Percentiles rank a stretch among this genome's conserved stretches.
Conservation (phyloP, 306 rosid genomes). For the Erythrophleum fordii region DNA sequence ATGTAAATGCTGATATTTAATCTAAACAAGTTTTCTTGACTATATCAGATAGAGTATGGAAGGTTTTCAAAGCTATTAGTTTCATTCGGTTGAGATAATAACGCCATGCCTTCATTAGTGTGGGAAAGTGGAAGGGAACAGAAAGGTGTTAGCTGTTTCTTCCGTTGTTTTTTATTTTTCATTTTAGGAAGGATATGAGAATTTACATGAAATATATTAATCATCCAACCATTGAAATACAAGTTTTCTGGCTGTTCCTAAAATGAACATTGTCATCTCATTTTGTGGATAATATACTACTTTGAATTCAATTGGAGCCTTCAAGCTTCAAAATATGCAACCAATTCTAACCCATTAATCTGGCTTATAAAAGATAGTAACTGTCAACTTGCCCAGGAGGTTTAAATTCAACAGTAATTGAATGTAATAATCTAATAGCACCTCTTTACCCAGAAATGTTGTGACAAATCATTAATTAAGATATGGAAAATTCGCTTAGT, state of each 20-base stretch:
- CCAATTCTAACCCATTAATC: not conserved
- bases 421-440: not conserved
- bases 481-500: not conserved
- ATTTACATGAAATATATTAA: no score
- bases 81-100: not conserved
- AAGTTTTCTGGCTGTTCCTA: not conserved
- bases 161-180: no score
- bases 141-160: no score
- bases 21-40: not conserved
- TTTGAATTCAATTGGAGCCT: not conserved
- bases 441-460: not conserved
- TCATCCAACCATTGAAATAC: no score
- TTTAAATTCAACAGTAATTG: no score
- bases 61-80: no score
- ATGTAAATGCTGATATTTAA: no score
- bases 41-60: not conserved
- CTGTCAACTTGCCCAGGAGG: not conserved
- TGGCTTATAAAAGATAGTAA: not conserved
- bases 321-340: not conserved
- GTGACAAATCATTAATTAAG: not conserved
- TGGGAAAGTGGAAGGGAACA: not conserved
- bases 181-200: no score
- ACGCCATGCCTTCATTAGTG: not conserved
- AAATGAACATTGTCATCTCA: not conserved
- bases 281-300: not conserved